These are phyloP conservation scores for Coprinopsis cinerea DNA, from an alignment of 768 basidiomycete genomes.

Conservation along the genomic window DNA sequence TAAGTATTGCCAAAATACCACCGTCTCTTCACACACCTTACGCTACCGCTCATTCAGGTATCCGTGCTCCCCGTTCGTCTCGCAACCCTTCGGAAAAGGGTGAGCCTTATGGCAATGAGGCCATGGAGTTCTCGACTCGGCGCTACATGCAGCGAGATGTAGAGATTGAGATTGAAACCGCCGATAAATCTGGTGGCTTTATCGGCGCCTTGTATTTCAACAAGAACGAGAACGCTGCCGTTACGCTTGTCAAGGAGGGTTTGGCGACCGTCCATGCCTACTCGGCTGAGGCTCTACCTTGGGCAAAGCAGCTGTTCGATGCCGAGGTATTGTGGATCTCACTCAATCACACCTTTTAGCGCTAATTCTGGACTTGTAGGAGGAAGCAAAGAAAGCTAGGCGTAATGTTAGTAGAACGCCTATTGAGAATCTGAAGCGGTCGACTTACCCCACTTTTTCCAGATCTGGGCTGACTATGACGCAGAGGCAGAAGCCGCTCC, in stretches of 20 bases:
- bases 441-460: not conserved
- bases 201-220: conserved; percentile 83
- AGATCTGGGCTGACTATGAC: conserved; percentile 89
- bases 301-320: conserved; percentile 72
- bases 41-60: conserved; percentile 41
- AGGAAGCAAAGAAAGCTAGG: conserved; percentile 73
- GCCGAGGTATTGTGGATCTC: conserved; percentile 61
- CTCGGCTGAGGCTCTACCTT: conserved; percentile 78
- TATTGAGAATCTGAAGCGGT: not conserved
- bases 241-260: conserved; percentile 81
- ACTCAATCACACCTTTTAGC: not conserved
- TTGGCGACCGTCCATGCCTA: conserved; percentile 84
- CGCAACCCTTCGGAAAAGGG: conserved; percentile 76
- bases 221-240: conserved; percentile 83
- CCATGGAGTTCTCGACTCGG: conserved; percentile 70
- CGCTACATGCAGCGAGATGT: conserved; percentile 93
- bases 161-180: conserved; percentile 84
- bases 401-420: conserved; percentile 55
- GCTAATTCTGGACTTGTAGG: conserved; percentile 30
- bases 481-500: conserved; percentile 45
- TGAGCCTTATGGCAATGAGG: conserved; percentile 84
- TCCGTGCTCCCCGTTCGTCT: conserved; percentile 85
- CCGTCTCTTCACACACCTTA: too few species aligned
- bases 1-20: conserved; percentile 22
- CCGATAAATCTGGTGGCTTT: conserved; percentile 95